phyloP scores from a whole-genome alignment of 2,329 filamentous ascomycete genomes.

The Neofusicoccum sp. region DNA sequence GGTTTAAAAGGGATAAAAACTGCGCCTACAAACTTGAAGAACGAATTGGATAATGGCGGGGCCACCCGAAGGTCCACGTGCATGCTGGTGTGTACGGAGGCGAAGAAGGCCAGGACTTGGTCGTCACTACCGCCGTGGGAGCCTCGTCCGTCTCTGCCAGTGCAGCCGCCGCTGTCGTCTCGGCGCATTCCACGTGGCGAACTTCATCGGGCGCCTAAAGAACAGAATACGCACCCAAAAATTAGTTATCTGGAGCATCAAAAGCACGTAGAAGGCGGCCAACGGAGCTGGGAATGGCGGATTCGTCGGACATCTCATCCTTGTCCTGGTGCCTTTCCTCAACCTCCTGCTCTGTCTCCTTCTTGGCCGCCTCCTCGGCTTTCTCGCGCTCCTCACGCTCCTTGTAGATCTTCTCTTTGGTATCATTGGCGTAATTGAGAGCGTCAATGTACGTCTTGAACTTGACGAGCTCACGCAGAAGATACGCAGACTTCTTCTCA shows the following conservation, averaged over 20 bases:
- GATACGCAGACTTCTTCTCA: constrained; percentile 92
- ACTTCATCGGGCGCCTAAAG: constrained; percentile 4
- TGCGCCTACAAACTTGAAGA: background rate
- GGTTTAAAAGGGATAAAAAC: background rate
- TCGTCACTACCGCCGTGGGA: background rate
- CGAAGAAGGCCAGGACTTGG: background rate
- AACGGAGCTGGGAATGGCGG: background rate
- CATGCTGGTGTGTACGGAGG: background rate
- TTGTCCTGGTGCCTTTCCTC: background rate
- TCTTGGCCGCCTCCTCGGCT: constrained; percentile 5
- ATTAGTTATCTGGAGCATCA: constrained; percentile 6
- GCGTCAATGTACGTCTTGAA: constrained; percentile 94
- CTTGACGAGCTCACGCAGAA: constrained; percentile 93
- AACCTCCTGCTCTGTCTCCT: background rate
- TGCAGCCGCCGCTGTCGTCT: constrained; percentile 5
- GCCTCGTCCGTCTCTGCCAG: constrained; percentile 1
- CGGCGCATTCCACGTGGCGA: constrained; percentile 14
- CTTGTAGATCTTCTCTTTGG: constrained; percentile 71
- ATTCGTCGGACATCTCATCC: constrained; percentile 13
- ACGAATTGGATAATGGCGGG: background rate
- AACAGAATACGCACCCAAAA: background rate
- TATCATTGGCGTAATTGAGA: constrained; percentile 68
- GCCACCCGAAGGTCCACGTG: background rate
- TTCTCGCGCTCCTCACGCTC: constrained; percentile 30
- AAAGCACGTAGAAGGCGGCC: constrained; percentile 4